A percentile compares a stretch with the other conserved stretches of the same genome.
phyloP scores from a whole-genome alignment of 2,329 filamentous ascomycete species.

The Coniochaeta sp. region DNA sequence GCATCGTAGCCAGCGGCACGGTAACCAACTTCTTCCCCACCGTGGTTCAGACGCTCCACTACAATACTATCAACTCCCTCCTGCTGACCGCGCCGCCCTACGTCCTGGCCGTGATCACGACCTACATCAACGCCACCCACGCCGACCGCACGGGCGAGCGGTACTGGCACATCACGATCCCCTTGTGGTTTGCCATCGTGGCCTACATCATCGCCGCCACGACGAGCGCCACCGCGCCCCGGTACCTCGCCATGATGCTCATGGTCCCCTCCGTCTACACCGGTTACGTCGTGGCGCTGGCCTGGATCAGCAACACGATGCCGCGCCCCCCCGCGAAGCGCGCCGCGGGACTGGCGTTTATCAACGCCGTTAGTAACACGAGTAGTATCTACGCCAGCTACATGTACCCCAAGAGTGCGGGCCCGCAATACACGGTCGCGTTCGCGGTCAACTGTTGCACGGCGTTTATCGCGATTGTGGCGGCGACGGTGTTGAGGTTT shows the following conservation, averaged over 20 bases:
- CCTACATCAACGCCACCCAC: conserved; percentile 26
- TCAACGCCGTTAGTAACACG: conserved; percentile 4
- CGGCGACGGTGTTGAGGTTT: neutral
- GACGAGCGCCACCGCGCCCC: conserved; percentile 10
- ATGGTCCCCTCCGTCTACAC: conserved; percentile 14
- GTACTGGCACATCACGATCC: conserved; percentile 26
- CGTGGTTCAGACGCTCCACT: conserved; percentile 19
- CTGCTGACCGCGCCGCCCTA: conserved; percentile 23
- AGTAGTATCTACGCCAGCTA: neutral
- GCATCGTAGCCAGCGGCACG: neutral
- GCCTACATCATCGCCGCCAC: conserved; percentile 17
- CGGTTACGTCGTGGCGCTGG: neutral
- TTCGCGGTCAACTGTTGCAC: conserved; percentile 4
- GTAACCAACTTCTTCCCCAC: conserved; percentile 19
- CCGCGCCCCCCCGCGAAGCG: conserved; percentile 4
- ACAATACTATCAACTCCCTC: conserved; percentile 15
- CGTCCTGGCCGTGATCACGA: conserved; percentile 17
- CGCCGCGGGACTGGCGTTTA: conserved; percentile 2
- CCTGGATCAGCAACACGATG: neutral
- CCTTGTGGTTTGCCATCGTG: conserved; percentile 13
- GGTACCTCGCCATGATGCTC: conserved; percentile 32
- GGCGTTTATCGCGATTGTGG: conserved; percentile 1
- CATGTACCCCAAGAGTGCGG: neutral
- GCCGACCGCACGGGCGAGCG: conserved; percentile 30
- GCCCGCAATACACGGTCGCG: conserved; percentile 2